Base-by-base conservation (phyloP, 192 early-diverging fungal genomes). In the Radiomyces spectabilis region DNA sequence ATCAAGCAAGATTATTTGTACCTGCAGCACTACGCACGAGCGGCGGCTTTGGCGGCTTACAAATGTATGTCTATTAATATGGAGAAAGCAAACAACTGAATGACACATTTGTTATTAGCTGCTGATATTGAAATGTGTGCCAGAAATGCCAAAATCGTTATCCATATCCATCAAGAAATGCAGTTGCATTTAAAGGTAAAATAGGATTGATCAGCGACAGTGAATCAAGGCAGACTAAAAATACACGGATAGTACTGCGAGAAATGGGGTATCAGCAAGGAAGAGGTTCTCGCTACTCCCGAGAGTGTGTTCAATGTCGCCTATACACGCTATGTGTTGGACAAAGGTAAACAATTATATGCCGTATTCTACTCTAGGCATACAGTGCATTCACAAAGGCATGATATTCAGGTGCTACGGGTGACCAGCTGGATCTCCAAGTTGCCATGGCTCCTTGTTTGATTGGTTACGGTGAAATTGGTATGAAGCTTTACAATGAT, bases 1-100 rank as follows among this genome's bases (percentile, higher is more conserved):
- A 80, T 94, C 21, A 79, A 83, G 47, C 91, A 94, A 61, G 92
- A 94, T 66, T 92, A 92, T 53, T 62, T 87, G 29, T 92, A 84
- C 65, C 55, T 91, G 47, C 74, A 77, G 39, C 84, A 87, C 38
- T 93, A 89, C 70, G 91, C 91, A 1, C 74, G 89, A 3, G 80
- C 76, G 5, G 76, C 84, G 34, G 84, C 86, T 12, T 66, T 93
- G 37, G 87, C 85, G 9, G 86, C 83, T 2, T 91, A 79, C 69
- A 89, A 90, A 62, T 74, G 76, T 63, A 66, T 77, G 37, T 1
- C n/a, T 6, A 16, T 32, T 24, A 39, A n/a, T 22, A 19, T 0
- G 26, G 30, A 18, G n/a, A 47, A 26, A 21, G 1, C 1, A 24
- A 29, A 26, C 21, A 24, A 16, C 25, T 25, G 5, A 15, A 9